phyloP scores from a whole-genome alignment of 2,329 filamentous ascomycete genomes.

The Microcyclosporella mali region DNA sequence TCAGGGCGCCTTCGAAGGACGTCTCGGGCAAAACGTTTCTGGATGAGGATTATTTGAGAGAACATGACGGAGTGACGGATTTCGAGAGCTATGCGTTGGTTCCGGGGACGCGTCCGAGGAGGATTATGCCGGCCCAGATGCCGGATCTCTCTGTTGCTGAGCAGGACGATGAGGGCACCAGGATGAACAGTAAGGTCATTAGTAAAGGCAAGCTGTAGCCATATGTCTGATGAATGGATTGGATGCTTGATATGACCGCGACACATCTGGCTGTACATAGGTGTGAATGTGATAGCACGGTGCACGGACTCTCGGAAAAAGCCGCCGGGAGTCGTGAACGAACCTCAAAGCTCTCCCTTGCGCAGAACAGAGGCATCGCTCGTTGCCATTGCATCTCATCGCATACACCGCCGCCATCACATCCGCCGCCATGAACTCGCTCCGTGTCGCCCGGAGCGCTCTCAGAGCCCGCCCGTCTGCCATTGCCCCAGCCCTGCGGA shows the following conservation, averaged over 20 bases:
- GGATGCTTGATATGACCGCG: no score
- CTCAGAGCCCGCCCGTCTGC: constrained; percentile 74
- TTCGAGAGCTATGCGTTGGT: constrained; percentile 70
- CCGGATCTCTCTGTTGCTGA: constrained; percentile 68
- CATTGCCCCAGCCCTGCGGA: constrained; percentile 61
- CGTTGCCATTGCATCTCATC: no score
- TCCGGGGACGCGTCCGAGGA: constrained; percentile 54
- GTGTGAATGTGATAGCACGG: no score
- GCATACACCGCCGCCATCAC: not conserved
- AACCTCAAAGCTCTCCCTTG: no score
- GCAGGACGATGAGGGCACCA: constrained; percentile 71
- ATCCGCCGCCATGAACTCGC: constrained; percentile 70
- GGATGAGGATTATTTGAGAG: constrained; percentile 74
- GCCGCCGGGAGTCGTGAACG: no score
- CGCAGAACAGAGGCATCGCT: no score
- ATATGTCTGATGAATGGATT: no score
- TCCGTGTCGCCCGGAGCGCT: constrained; percentile 86
- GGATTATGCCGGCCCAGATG: constrained; percentile 70
- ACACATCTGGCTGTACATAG: no score
- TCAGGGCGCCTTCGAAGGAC: constrained; percentile 50
- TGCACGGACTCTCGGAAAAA: no score
- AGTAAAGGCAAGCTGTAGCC: not conserved
- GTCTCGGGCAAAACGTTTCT: constrained; percentile 69
- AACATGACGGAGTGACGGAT: constrained; percentile 58
- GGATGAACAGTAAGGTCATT: constrained; percentile 54